Evolutionary conservation across 1,284 basidiomycete species (phyloP), one percentile per base, ranked within the genome.

Genomic region (Mycosarcoma maydis): DNA sequence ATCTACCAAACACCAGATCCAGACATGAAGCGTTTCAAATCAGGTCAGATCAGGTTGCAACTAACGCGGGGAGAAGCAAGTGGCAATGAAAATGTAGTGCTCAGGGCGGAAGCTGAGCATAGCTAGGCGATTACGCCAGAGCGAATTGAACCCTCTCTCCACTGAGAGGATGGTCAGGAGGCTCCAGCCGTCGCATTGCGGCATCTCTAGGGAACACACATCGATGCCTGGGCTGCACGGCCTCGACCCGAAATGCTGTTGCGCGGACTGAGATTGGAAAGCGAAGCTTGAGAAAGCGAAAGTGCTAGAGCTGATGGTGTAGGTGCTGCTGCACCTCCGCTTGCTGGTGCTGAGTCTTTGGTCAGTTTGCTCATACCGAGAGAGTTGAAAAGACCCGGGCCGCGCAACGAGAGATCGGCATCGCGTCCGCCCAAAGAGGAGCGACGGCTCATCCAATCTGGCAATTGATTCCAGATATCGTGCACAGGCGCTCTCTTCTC

Each of bases 361-460:
- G 26, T 16, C 2, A 33, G 14, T 24, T 58, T 54, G 38, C 37
- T 19, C 3, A 38, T 17, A 14, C 33, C 54, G 16, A 60, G 41
- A 9, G 58, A 48, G 36, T 45, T 50, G 36, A 47, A 50, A 22
- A 65, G 32, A 20, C 33, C 34, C 16, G 67, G 49, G 17, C 60
- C 67, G 16, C 43, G 60, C 44, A 65, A 36, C 30, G 56, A 70
- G 5, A 53, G 19, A 33, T 65, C 61, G 6, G 67, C 67, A 27
- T 61, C 59, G 11, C 67, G 55, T 6, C 67, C 61, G 14, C 60
- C 60, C 19, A 60, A n/a, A 13, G 67, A 70, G 2, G 61, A 60
- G 38, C 61, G 56, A 29, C 57, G 66, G 23, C 66, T 62, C 33
- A 64, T 51, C 66, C 66, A 69, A 36, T 69, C 66, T n/a, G 66